Base-by-base conservation (phyloP, 2,329 filamentous ascomycete genomes). In the Verticillium tricorpus region DNA sequence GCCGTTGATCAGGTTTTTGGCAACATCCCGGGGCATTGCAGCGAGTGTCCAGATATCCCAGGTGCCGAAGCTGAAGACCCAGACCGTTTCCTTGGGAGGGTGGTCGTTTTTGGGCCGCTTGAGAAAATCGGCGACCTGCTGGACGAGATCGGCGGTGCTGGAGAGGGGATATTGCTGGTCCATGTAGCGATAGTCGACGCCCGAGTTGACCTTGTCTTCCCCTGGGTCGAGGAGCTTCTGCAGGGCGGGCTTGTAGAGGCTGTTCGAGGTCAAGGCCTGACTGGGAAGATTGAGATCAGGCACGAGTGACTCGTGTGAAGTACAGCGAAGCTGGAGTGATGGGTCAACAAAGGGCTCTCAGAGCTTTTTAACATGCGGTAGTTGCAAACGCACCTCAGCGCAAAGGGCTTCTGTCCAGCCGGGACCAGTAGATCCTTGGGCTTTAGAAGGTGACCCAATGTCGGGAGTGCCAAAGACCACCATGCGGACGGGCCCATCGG, bases 31-130 rank as follows among this genome's bases (percentile, higher is more conserved):
- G 1, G 82, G 82, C 19, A 84, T 67, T 2, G 80, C 74, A 0
- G 82, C 77, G 19, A 85, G 69, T 12, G 79, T 78, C 81, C 81
- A 85, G 58, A 84, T 70, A 61, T 85, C 82, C 82, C 82, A 84
- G 34, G 78, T 78, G n/a, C 82, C 82, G 60, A 84, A 77, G 11
- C 74, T 79, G 60, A 85, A 81, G 15, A 85, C 71, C 79, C 80
- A 85, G 15, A 85, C 66, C 0, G 82, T 84, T 63, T 84, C 79
- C n/a, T 72, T 72, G 6, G 80, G 76, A 0, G 74, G 62, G 0
- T 64, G 62, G 2, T 65, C 64, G 0, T 75, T 72, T 22, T 69
- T 69, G 2, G 77, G 71, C 52, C 71, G 73, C 7, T 73, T 68
- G n/a, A 85, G 75, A 59, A 85, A 85, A 1, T 66, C 63, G 35